Conservation (phyloP, 2,329 filamentous ascomycete species). For the Orbilia quercus region DNA sequence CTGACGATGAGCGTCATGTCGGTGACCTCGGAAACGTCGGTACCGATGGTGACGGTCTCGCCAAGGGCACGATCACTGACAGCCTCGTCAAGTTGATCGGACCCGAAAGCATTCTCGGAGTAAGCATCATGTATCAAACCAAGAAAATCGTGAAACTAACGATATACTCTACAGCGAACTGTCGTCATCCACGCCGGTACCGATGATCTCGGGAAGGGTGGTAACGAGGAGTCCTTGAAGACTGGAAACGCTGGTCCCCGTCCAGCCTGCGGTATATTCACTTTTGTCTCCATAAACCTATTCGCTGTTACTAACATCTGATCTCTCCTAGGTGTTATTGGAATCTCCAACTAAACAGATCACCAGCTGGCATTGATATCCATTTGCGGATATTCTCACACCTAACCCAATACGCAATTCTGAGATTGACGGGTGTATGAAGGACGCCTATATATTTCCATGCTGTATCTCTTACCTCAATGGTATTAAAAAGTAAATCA, state of each 20-base stretch:
- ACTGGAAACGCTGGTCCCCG: constrained; percentile 94
- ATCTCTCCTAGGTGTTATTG: constrained; percentile 77
- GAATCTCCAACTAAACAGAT: constrained; percentile 76
- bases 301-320: not conserved
- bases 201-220: constrained; percentile 94
- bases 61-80: constrained; percentile 82
- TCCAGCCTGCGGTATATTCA: constrained; percentile 82
- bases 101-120: constrained; percentile 88
- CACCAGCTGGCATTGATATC: not conserved
- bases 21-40: constrained; percentile 98
- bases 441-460: no score
- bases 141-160: constrained; percentile 33
- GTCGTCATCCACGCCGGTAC: constrained; percentile 94
- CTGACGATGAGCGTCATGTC: constrained; percentile 87
- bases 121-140: constrained; percentile 9
- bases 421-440: no score
- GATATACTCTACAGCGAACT: constrained; percentile 75
- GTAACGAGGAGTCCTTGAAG: constrained; percentile 94
- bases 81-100: constrained; percentile 94
- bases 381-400: no score
- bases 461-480: no score
- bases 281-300: not conserved
- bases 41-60: constrained; percentile 91
- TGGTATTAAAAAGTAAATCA: no score
- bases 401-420: no score